Evolutionary conservation across 495 filamentous ascomycete species (phyloP), one percentile per base, ranked within the genome.

Genomic region (Schizothecium vesticola): DNA sequence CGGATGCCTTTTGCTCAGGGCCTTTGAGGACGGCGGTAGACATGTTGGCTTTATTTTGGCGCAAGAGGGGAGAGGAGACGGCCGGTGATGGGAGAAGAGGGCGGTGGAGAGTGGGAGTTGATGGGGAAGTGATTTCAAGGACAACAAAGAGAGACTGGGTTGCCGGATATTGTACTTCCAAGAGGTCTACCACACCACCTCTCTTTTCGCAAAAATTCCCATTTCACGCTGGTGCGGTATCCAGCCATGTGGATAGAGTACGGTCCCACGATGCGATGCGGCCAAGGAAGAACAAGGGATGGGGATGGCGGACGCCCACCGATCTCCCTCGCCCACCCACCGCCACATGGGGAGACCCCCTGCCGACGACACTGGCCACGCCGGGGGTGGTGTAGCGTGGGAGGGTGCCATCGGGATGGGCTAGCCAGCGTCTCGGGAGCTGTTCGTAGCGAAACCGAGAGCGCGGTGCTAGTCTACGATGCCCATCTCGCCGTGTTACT

Each of bases 1-100:
- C 69, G 70, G 67, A 24, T 24, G 56, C 28, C 59, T 26, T 63
- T n/a, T 60, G 61, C 28, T 21, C 25, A 25, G 21, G n/a, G 59
- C 2, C 24, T 28, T 9, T 19, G 43, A 4, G 62, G 58, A 51
- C 64, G 11, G 33, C 64, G 55, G 62, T 26, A 4, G 68, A 59
- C 65, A 72, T 68, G 7, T 43, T 66, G 29, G 4, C 10, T 51
- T 68, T 21, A 9, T 26, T 21, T 64, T 28, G 61, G 55, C 12
- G 28, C 12, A 11, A 9, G n/a, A 25, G 29, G 29, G 36, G n/a
- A 64, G 29, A 51, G 43, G 16, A 19, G 43, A 9, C 43, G 43
- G 19, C 43, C 16, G 19, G 19, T 51, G 43, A 51, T 7, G 43
- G 43, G 36, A n/a, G 43, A n/a, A 1, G 43, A 51, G 43, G 43